Evolutionary conservation across 2,329 filamentous ascomycete species (phyloP), one percentile per base, ranked within the genome.

Genomic region (Penicillium rolfsii): DNA sequence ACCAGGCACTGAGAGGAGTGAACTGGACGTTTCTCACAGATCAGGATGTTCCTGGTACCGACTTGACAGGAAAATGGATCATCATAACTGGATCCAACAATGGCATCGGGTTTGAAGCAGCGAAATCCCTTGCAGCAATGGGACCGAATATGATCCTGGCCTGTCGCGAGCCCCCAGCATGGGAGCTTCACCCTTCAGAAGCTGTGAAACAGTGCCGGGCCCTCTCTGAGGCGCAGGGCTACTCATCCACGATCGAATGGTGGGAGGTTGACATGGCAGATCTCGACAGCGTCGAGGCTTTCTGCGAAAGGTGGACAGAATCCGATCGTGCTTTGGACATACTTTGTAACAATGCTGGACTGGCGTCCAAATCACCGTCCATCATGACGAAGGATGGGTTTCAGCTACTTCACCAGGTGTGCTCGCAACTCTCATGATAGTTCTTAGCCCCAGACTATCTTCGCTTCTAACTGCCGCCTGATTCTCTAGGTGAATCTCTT

Each of bases 121-220:
- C 63, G 7, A 65, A 65, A 11, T 59, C 55, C 2, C 58, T 67
- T 14, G 63, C 63, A 5, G 36, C 53, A 55, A 61, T 59, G 63
- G 63, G 64, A n/a, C 61, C 63, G 28, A 65, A 67, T 12, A n/a
- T 67, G 12, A 64, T 67, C 7, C 57, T 67, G 4, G 63, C 63
- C 19, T 67, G 64, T 9, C 63, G 63, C 8, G 58, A 67, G 22
- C 61, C 64, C 22, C 63, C 64, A 14, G 22, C 52, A 12, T 57
- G 61, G 50, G 64, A 67, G 46, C 28, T 26, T 1, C 61, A 62
- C 46, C 64, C 64, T 7, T 43, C 61, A 16, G 52, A 48, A 0
- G 64, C 63, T 3, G 41, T 62, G 24, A 33, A 64, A 8, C 52
- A 60, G 55, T 62, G 61, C 35, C 57, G 50, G 30, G n/a, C 38